phyloP scores from a whole-genome alignment of 1,284 basidiomycete genomes.

The Agaricales sp. region DNA sequence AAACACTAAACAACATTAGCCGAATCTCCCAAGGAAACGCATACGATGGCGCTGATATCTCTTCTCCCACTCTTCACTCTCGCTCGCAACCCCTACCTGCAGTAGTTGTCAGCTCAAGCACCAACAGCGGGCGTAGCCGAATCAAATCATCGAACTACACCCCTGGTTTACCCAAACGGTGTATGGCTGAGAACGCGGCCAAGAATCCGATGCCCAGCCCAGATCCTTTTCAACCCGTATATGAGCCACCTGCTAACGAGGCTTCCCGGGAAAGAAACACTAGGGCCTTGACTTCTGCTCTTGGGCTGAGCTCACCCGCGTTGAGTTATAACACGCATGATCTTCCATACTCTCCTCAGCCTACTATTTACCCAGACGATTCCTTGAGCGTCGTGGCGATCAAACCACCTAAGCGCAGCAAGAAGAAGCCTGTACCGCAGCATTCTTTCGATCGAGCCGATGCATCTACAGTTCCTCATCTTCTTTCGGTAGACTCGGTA shows the following conservation, averaged over 20 bases:
- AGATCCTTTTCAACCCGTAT: not conserved
- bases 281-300: constrained; percentile 39
- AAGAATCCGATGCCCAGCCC: not conserved
- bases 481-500: constrained; percentile 9
- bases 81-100: constrained; percentile 19
- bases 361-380: constrained; percentile 60
- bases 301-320: constrained; percentile 37
- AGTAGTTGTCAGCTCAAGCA: constrained; percentile 18
- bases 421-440: not conserved
- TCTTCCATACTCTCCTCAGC: constrained; percentile 35
- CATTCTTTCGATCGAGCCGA: not conserved
- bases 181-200: not conserved
- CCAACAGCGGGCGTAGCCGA: constrained; percentile 40
- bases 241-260: constrained; percentile 13
- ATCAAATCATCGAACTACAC: constrained; percentile 62
- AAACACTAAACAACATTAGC: not conserved
- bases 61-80: constrained; percentile 28
- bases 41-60: constrained; percentile 44
- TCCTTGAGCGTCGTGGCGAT: constrained; percentile 49
- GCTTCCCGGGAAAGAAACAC: constrained; percentile 38
- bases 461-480: not conserved
- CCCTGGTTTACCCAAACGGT: constrained; percentile 20
- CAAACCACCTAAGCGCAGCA: constrained; percentile 10
- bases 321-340: constrained; percentile 17
- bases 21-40: constrained; percentile 11